These are phyloP conservation scores for Clarireedia sp. DNA, from an alignment of 2,329 filamentous ascomycete genomes.

Conservation along the genomic window DNA sequence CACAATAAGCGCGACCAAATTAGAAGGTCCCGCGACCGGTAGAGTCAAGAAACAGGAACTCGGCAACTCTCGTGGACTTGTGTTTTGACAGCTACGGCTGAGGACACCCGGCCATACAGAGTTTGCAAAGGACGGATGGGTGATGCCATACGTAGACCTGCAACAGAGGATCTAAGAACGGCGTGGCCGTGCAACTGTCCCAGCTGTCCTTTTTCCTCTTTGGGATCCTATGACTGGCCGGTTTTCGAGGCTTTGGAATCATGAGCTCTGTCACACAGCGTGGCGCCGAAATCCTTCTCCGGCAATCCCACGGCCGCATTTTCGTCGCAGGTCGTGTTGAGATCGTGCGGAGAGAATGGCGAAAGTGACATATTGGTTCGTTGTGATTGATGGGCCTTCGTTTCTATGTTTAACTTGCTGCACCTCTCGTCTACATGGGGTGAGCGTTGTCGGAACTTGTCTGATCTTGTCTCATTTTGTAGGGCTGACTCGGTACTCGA, in stretches of 20 bases:
- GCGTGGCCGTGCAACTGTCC: neutral
- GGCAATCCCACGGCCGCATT: neutral
- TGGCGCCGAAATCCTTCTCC: neutral
- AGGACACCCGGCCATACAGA: neutral
- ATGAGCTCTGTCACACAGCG: neutral
- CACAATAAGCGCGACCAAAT: too few species aligned
- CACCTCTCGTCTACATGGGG: too few species aligned
- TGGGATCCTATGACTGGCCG: neutral
- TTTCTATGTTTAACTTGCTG: neutral
- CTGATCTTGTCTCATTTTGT: slow-evolving; percentile 3
- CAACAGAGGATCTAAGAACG: neutral
- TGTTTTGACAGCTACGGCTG: neutral
- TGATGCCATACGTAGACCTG: neutral
- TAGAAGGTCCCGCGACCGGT: too few species aligned
- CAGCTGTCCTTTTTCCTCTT: neutral
- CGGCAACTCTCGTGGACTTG: neutral
- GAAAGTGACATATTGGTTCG: neutral
- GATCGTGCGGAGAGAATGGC: neutral
- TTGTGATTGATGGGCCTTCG: neutral
- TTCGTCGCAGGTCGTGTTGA: neutral
- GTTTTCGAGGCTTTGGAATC: neutral
- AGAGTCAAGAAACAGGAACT: too few species aligned
- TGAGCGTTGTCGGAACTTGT: neutral
- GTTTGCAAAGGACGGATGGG: neutral
- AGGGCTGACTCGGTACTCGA: neutral